Percentiles rank a stretch among this genome's conserved stretches.
These are phyloP conservation scores for Cladophialophora carrionii DNA, from an alignment of 2,329 filamentous ascomycete species.

Conservation along the genomic window DNA sequence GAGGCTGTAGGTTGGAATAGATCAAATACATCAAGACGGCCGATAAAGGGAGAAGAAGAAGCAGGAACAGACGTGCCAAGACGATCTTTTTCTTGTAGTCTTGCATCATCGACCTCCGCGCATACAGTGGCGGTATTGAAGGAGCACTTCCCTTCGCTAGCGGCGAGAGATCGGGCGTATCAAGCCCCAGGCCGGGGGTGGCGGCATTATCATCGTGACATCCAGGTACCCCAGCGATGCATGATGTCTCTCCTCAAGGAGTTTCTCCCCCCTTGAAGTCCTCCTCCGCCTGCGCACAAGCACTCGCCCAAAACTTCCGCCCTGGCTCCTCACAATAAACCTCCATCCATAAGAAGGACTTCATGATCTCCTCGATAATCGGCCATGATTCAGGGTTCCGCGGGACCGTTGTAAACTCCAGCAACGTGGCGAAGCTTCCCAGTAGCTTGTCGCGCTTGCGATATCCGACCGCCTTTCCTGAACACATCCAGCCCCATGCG, in stretches of 20 bases:
- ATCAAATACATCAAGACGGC: slow-evolving; percentile 2
- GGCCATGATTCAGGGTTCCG: slow-evolving; percentile 13
- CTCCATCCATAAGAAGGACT: neutral
- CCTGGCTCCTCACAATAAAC: neutral
- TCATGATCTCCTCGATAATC: neutral
- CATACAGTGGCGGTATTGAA: neutral
- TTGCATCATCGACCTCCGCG: slow-evolving; percentile 3
- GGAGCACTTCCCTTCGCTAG: neutral
- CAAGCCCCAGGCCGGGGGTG: neutral
- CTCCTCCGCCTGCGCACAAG: neutral
- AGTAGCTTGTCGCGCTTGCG: slow-evolving; percentile 11
- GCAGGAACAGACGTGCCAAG: neutral
- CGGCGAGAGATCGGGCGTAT: slow-evolving; percentile 5
- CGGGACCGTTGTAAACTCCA: slow-evolving; percentile 7
- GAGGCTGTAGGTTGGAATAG: slow-evolving; percentile 6
- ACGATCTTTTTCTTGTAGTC: slow-evolving; percentile 7
- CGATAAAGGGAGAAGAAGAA: slow-evolving; percentile 2
- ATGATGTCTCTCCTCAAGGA: too few relatives aligned
- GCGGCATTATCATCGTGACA: neutral
- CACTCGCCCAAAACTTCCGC: neutral
- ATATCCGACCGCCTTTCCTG: slow-evolving; percentile 32
- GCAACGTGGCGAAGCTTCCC: slow-evolving; percentile 6
- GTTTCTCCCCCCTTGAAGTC: neutral
- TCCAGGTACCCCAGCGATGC: too few relatives aligned
- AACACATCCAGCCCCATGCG: slow-evolving; percentile 46